These are phyloP conservation scores for Suillus cothurnatus DNA, from an alignment of 768 basidiomycete species.

Conservation along the genomic window DNA sequence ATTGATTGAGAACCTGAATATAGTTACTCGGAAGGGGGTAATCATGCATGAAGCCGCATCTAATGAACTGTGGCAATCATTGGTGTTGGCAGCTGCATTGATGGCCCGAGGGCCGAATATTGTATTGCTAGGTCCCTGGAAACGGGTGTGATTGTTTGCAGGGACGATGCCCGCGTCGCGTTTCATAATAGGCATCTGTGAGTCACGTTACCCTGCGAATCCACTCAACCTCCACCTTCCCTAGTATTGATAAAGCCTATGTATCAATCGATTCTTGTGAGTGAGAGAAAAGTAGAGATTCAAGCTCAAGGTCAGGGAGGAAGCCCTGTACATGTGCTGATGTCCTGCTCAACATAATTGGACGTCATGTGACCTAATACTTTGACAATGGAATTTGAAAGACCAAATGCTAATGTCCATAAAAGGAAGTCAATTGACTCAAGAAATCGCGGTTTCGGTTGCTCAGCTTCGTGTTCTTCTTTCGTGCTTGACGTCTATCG, in stretches of 20 bases:
- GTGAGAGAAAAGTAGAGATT: not conserved
- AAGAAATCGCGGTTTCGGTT: constrained; percentile 7
- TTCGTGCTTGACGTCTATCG: not conserved
- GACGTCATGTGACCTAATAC: not conserved
- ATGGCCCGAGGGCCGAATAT: not conserved
- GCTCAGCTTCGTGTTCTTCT: constrained; percentile 7
- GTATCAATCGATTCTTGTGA: not conserved
- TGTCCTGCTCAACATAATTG: not conserved
- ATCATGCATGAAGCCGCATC: not conserved
- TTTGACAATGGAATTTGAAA: not conserved
- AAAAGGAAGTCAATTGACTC: constrained; percentile 1
- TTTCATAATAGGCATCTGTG: not conserved
- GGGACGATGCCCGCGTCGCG: not conserved
- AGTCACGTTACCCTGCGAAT: not conserved
- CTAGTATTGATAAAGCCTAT: not conserved
- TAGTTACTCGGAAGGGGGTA: not conserved
- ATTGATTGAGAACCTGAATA: not conserved
- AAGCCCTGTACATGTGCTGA: too few species aligned
- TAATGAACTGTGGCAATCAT: not conserved
- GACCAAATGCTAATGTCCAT: not conserved
- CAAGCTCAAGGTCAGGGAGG: not conserved
- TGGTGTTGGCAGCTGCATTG: too few species aligned
- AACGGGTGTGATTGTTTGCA: not conserved
- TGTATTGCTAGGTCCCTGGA: not conserved
- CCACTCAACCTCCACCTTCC: not conserved